A percentile compares a stretch with the other conserved stretches of the same genome.
phyloP scores from a whole-genome alignment of 2,329 filamentous ascomycete species.

The Orbilia ellipsospora region DNA sequence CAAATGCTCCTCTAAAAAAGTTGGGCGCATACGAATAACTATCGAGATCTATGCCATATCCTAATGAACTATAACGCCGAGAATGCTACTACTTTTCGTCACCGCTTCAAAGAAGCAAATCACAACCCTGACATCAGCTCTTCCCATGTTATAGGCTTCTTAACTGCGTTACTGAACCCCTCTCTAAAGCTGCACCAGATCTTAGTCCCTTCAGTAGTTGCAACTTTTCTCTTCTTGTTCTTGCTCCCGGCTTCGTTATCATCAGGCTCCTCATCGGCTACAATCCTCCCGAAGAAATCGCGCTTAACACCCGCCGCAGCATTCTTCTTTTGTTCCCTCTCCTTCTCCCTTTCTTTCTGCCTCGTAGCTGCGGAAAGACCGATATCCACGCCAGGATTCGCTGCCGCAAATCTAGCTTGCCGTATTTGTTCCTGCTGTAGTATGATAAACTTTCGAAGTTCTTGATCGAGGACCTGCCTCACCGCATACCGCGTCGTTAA shows the following conservation, averaged over 20 bases:
- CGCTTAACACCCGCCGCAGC: constrained; percentile 68
- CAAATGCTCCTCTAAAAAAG: no score
- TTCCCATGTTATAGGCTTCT: constrained; percentile 82
- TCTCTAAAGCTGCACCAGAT: constrained; percentile 93
- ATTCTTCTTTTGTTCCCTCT: constrained; percentile 58
- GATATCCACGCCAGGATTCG: constrained; percentile 63
- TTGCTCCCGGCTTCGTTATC: constrained; percentile 62
- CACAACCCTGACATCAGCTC: constrained; percentile 79
- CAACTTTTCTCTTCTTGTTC: constrained; percentile 60
- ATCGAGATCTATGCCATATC: neutral
- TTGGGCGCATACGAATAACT: no score
- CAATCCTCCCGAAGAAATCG: constrained; percentile 85
- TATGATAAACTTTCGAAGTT: constrained; percentile 79
- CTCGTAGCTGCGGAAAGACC: constrained; percentile 58
- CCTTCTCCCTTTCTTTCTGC: constrained; percentile 61
- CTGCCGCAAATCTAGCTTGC: constrained; percentile 65
- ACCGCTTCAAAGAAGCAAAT: neutral
- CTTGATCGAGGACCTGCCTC: constrained; percentile 90
- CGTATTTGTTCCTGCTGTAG: constrained; percentile 75
- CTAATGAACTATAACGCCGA: neutral
- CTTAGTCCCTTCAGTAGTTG: constrained; percentile 66
- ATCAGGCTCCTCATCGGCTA: constrained; percentile 66
- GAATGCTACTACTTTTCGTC: constrained; percentile 9
- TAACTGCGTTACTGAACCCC: constrained; percentile 89
- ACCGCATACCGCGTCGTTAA: constrained; percentile 83